These are phyloP conservation scores for Ascodesmis nigricans DNA, from an alignment of 495 filamentous ascomycete genomes.

Conservation along the genomic window DNA sequence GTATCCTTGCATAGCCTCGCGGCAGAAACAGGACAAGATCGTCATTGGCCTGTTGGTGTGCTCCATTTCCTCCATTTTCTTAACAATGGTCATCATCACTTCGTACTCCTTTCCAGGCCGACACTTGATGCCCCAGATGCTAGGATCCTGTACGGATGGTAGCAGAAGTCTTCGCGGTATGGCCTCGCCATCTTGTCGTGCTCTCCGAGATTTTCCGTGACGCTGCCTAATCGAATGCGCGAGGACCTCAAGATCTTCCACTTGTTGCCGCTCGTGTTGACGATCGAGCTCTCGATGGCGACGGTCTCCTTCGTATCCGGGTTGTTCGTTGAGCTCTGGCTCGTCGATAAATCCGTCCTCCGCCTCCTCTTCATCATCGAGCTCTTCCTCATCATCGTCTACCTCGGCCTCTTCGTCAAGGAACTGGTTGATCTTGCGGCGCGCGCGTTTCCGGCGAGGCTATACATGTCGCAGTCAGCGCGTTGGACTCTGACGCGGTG, in stretches of 20 bases:
- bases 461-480: constrained; percentile 3
- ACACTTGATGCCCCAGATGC: constrained; percentile 84
- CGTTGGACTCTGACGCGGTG: neutral
- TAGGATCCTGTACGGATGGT: constrained; percentile 82
- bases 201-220: constrained; percentile 37
- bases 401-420: constrained; percentile 92
- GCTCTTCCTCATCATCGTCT: constrained; percentile 72
- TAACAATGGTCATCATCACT: constrained; percentile 63
- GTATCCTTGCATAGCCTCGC: constrained; percentile 74
- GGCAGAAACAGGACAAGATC: constrained; percentile 77
- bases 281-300: constrained; percentile 88
- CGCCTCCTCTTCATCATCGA: constrained; percentile 71
- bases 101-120: constrained; percentile 90
- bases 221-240: constrained; percentile 66
- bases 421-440: constrained; percentile 51
- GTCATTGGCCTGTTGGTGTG: constrained; percentile 52
- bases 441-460: constrained; percentile 39
- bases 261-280: constrained; percentile 50
- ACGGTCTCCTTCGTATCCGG: constrained; percentile 43
- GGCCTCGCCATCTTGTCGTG: constrained; percentile 36
- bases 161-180: constrained; percentile 76
- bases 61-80: constrained; percentile 56
- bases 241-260: constrained; percentile 75
- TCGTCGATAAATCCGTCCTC: constrained; percentile 65
- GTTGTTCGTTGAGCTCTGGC: constrained; percentile 47